phyloP scores from a whole-genome alignment of 1,139 yeast species.

The Magnusiomyces magnusii region DNA sequence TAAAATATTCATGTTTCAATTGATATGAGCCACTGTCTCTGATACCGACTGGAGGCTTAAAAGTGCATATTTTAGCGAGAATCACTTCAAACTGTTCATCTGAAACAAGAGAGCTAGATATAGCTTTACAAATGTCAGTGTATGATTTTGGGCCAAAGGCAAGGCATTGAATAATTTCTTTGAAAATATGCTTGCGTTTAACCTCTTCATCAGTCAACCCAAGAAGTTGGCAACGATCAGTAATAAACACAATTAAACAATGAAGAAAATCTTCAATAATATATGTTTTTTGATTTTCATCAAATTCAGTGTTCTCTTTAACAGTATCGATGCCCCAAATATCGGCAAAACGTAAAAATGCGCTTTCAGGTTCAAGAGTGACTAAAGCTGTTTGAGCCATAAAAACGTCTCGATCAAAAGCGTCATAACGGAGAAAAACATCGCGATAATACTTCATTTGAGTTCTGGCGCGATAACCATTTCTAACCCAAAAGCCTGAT shows the following conservation, averaged over 20 bases:
- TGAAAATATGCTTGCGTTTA: conserved; percentile 45
- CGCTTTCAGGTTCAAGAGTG: conserved; percentile 49
- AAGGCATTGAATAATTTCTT: conserved; percentile 71
- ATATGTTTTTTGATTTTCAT: conserved; percentile 37
- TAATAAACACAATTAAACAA: conserved; percentile 58
- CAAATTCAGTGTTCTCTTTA: conserved; percentile 35
- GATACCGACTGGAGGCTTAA: conserved; percentile 54
- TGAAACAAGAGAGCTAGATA: conserved; percentile 64
- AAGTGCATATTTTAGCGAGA: conserved; percentile 52
- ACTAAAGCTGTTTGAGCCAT: conserved; percentile 61
- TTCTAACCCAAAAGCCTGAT: conserved; percentile 85
- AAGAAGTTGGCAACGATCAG: conserved; percentile 57
- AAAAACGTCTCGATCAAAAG: conserved; percentile 65
- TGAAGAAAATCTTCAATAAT: conserved; percentile 77
- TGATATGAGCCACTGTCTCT: conserved; percentile 64
- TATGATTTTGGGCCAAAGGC: conserved; percentile 69
- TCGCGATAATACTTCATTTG: too few species aligned
- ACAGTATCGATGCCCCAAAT: conserved; percentile 62
- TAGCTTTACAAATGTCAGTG: conserved; percentile 56
- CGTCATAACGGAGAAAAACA: too few species aligned
- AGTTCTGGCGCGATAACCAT: conserved; percentile 68
- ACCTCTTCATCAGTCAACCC: conserved; percentile 44
- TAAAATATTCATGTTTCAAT: conserved; percentile 50
- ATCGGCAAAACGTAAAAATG: conserved; percentile 51
- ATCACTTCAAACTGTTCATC: conserved; percentile 71